These are phyloP conservation scores for Trametes villosa DNA, from an alignment of 768 basidiomycete genomes.

Conservation along the genomic window DNA sequence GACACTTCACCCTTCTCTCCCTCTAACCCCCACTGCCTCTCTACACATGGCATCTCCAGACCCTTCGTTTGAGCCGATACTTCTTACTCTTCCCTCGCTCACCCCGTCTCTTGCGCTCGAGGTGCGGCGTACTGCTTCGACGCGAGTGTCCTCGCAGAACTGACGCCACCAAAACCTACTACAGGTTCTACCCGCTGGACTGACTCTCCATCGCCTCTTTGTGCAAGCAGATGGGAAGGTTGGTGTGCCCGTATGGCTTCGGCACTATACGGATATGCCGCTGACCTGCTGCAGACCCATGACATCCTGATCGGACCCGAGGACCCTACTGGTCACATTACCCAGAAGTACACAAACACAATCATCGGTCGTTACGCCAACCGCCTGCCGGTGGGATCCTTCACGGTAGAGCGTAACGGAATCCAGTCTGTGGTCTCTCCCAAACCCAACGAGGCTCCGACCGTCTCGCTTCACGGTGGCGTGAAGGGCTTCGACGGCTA, in stretches of 20 bases:
- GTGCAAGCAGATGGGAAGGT: conserved; percentile 70
- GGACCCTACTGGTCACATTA: conserved; percentile 56
- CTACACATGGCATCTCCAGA: conserved; percentile 12
- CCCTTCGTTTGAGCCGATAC: conserved; percentile 49
- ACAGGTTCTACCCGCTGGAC: conserved; percentile 67
- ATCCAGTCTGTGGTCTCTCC: conserved; percentile 49
- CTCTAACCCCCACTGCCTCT: not conserved
- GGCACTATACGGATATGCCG: not conserved
- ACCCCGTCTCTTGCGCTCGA: conserved; percentile 67
- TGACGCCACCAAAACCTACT: conserved; percentile 14
- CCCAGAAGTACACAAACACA: conserved; percentile 72
- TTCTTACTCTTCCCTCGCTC: conserved; percentile 56
- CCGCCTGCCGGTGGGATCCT: conserved; percentile 61
- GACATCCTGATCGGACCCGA: conserved; percentile 80
- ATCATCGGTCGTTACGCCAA: conserved; percentile 77
- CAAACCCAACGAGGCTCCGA: conserved; percentile 33
- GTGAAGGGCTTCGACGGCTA: conserved; percentile 64
- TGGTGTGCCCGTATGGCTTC: conserved; percentile 20
- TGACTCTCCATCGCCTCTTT: conserved; percentile 70
- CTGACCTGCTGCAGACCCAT: conserved; percentile 54
- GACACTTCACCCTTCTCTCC: too few relatives aligned
- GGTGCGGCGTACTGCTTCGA: conserved; percentile 38
- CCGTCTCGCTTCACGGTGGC: conserved; percentile 76
- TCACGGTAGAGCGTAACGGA: conserved; percentile 54
- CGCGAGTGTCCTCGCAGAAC: not conserved